A percentile compares a stretch with the other conserved stretches of the same genome.
These are phyloP conservation scores for Fraxinus nigra DNA, from an alignment of 305 asterid species.

Conservation along the genomic window DNA sequence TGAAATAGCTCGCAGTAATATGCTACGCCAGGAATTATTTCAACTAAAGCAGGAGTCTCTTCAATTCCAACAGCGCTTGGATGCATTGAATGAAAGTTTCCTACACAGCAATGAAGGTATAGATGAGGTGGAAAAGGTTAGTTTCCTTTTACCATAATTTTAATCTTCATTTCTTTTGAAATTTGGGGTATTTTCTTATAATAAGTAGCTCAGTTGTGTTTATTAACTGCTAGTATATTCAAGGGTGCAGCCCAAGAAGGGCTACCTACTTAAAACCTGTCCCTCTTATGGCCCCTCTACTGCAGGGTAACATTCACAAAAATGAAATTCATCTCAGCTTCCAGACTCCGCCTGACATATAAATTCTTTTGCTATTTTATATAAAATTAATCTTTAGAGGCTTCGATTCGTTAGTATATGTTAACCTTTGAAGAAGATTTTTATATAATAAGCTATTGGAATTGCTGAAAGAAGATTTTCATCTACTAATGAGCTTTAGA, in stretches of 20 bases:
- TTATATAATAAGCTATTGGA: not conserved
- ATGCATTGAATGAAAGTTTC: constrained; percentile 43
- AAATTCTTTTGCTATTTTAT: not conserved
- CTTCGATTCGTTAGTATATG: not conserved
- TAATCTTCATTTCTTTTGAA: not conserved
- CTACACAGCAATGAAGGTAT: constrained; percentile 39
- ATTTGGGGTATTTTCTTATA: not conserved
- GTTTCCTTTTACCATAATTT: constrained; percentile 34
- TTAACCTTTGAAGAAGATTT: not conserved
- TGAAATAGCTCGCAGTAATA: constrained; percentile 54
- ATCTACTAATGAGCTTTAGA: not conserved
- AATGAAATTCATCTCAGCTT: not conserved
- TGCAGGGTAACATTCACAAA: not conserved
- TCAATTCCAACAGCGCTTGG: constrained; percentile 52
- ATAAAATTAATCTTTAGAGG: not conserved
- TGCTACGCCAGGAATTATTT: constrained; percentile 54
- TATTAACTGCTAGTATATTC: not conserved
- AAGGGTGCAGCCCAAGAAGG: not conserved
- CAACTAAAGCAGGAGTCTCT: constrained; percentile 53
- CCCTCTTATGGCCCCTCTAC: not conserved
- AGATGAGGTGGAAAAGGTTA: constrained; percentile 61
- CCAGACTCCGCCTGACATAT: not conserved
- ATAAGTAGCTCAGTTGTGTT: not conserved
- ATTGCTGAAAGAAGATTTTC: not conserved
- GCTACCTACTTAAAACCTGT: not conserved